Base-by-base conservation (phyloP, 2,329 filamentous ascomycete genomes). In the Trichoderma sp. region DNA sequence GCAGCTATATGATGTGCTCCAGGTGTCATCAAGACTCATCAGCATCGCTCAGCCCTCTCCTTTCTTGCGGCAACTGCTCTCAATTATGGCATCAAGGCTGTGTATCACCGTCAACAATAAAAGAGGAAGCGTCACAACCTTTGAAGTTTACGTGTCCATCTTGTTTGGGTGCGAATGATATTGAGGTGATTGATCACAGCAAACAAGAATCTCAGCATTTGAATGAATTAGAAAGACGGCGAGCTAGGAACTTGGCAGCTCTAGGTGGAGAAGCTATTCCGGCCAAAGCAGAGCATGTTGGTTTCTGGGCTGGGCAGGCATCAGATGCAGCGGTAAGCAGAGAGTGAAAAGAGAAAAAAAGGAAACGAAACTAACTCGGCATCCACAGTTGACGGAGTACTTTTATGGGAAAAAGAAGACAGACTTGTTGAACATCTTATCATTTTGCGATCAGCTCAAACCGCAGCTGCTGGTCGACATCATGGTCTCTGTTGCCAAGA, bases 381-480 rank as follows among this genome's bases (percentile, higher is more conserved):
- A 2, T 53, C 1, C 37, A 5, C 58, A 83, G 81, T 78, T 80
- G 27, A 74, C 75, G 21, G 76, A 79, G 37, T 83, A 83, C 69
- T 83, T 83, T 69, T 76, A 74, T 24, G 70, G 72, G 8, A 78
- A 81, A 69, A 76, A 76, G 59, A 80, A 75, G 59, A 79, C 75
- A 5, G 81, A 83, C 63, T 74, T 82, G 0, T 74, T 83, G 29
- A 80, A 81, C 37, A 72, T 83, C 11, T 71, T 84, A 2, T 78
- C 79, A 3, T 78, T 83, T 47, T 81, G 80, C 69, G 80, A 83
- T 60, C 80, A 81, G 68, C 73, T 83, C 16, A 76, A 79, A 29
- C 80, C 81, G 2, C 79, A 81, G 40, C 79, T 83, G 13, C 75
- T 84, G 2, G 76, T 78, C 16, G 80, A 83, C 60, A 70, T 84